Conservation (phyloP, 1,139 yeast genomes). For the Debaryomycetaceae sp. region DNA sequence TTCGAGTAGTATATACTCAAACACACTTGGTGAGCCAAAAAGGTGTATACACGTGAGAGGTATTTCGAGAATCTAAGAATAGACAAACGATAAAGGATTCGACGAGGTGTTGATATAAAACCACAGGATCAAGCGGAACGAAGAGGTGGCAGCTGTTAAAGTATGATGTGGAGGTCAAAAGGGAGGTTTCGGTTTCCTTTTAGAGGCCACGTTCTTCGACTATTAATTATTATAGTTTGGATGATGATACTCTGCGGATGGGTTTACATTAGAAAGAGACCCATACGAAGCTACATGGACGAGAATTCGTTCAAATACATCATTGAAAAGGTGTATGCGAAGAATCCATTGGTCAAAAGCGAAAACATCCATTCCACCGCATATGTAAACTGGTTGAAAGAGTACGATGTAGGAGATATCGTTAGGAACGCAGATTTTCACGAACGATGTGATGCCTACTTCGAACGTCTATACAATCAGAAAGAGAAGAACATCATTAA, state of each 20-base stretch:
- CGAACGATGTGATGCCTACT: conserved; percentile 29
- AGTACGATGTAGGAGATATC: conserved; percentile 3
- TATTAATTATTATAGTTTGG: background rate
- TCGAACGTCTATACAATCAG: conserved; percentile 19
- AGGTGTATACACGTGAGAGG: background rate
- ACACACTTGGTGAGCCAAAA: background rate
- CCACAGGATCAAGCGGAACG: no score
- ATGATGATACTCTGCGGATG: background rate
- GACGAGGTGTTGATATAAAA: no score
- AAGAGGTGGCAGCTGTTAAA: no score
- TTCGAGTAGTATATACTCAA: background rate
- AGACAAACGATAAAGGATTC: no score
- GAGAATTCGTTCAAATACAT: background rate
- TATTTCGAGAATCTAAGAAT: no score
- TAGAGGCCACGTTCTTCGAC: background rate
- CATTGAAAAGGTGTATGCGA: background rate
- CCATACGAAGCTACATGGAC: background rate
- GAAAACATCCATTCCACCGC: background rate
- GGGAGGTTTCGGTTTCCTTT: background rate
- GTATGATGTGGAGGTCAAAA: background rate
- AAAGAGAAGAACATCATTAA: conserved; percentile 25
- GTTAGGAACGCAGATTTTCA: conserved; percentile 14
- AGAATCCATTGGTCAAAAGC: background rate
- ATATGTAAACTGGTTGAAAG: conserved; percentile 1
- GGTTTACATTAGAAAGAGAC: background rate